Conservation (phyloP, 768 basidiomycete species). For the Leccinum truebloodii region DNA sequence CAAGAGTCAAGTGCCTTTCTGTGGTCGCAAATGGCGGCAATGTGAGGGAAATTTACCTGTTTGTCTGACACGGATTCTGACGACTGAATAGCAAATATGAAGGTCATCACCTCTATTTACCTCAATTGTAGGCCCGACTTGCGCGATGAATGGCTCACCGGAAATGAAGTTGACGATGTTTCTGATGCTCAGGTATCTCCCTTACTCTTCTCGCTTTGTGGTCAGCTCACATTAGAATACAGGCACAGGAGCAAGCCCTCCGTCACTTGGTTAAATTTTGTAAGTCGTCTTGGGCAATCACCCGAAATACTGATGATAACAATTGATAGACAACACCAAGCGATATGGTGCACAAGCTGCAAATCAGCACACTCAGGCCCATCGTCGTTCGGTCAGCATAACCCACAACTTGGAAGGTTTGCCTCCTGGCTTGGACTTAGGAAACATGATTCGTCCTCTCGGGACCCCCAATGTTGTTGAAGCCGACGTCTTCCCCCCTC, state of each 20-base stretch:
- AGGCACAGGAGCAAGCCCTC: conserved; percentile 95
- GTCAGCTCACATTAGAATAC: conserved; percentile 15
- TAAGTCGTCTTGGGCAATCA: conserved; percentile 39
- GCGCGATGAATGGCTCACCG: conserved; percentile 96
- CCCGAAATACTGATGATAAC: conserved; percentile 9
- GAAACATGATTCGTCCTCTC: conserved; percentile 69
- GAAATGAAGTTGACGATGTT: conserved; percentile 87
- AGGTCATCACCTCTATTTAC: conserved; percentile 98
- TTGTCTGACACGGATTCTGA: conserved; percentile 12
- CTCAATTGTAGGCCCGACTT: conserved; percentile 96
- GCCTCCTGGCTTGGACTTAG: conserved; percentile 72
- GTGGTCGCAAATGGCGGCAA: conserved; percentile 97
- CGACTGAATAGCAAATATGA: conserved; percentile 85
- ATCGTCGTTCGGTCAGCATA: conserved; percentile 81
- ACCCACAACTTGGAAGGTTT: conserved; percentile 80
- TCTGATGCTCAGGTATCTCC: conserved; percentile 80
- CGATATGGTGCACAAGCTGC: conserved; percentile 72
- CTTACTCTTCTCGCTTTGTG: conserved; percentile 2
- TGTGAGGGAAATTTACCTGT: conserved; percentile 49
- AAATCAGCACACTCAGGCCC: conserved; percentile 53
- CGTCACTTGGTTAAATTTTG: conserved; percentile 95
- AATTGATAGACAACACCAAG: conserved; percentile 76
- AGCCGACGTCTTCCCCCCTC: conserved; percentile 93
- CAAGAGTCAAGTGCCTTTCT: conserved; percentile 98
- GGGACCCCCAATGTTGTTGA: conserved; percentile 80